Evolutionary conservation across 2,329 filamentous ascomycete genomes (phyloP), one percentile per base, ranked within the genome.

Genomic region (Tolypocladium inflatum): DNA sequence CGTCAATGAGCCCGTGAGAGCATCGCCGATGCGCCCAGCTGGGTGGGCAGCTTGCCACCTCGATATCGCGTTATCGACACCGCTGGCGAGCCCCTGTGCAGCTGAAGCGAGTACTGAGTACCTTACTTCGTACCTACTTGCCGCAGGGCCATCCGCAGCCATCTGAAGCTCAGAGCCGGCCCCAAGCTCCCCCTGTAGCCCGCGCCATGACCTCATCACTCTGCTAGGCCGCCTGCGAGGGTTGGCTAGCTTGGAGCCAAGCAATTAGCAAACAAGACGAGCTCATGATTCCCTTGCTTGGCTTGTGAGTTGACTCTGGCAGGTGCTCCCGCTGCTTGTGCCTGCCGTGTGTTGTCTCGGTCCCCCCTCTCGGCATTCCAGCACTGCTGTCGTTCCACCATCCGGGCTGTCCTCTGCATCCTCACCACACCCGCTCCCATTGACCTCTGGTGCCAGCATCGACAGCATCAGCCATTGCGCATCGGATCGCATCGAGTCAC

Each of bases 121-220:
- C n/a, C n/a, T n/a, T n/a, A n/a, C n/a, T n/a, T n/a, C n/a, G n/a
- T n/a, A n/a, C n/a, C n/a, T n/a, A n/a, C n/a, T 5, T 19, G 43
- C 33, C 35, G 48, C 4, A 35, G 48, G 55, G 55, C 45, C 38
- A 23, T 35, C 15, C n/a, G 19, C n/a, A 43, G 42, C 42, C 2
- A 2, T 11, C 42, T 15, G 10, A 15, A 23, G 55, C 42, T 23
- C n/a, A n/a, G n/a, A n/a, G n/a, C n/a, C n/a, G n/a, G n/a, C 8
- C 6, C 8, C 13, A 9, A 48, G 45, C 45, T 30, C 5, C 35
- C 45, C 26, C 39, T 11, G 37, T 35, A 37, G 38, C 35, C 35
- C 26, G 35, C 52, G 52, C 30, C 53, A 55, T 58, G 57, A 58
- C 57, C 57, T 58, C 57, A 58, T 42, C 33, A 55, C 2, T 52